Evolutionary conservation across 202 grass and related monocot genomes (phyloP), one percentile per base, ranked within the genome.

Genomic region (Eragrostis tef): DNA sequence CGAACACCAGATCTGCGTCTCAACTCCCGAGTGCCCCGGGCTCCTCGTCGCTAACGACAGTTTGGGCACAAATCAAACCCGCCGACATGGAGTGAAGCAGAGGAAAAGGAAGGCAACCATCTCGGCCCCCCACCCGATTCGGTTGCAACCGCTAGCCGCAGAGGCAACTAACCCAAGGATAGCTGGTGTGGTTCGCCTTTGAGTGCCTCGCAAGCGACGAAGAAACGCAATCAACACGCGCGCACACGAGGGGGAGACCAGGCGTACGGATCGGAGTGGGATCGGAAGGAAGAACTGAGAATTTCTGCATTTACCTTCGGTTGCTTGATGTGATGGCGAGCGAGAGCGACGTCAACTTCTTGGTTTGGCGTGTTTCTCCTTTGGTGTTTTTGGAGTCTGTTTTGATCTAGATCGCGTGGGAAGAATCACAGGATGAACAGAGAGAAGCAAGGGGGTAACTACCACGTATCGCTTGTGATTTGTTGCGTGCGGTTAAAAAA

Each of bases 1-100:
- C 83, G 49, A 86, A 86, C 79, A 86, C 50, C 14, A 65, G 67
- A 68, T 78, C 79, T 73, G 79, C 83, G 82, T 67, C 87, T 59
- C 11, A 68, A 1, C 57, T 24, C 49, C 53, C 53, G 21, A 24
- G 56, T 9, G 22, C 22, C 19, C 11, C 57, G 9, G 9, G 57
- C 6, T 1, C 57, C 27, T 14, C 26, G 12, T 26, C 49, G 0
- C 58, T 26, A 78, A 50, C 72, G 45, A 50, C 51, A 67, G 73
- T 89, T 81, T 69, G 51, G 67, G 9, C 78, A 49, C 57, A 3
- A 56, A 77, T n/a, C 71, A 10, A 27, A 26, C 22, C 57, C 77
- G 80, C 87, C 83, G 87, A 89, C 78, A 81, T 45, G 68, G 67
- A 81, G 70, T 14, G 50, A 25, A 64, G 27, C 44, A 16, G 26